These are phyloP conservation scores for Leccinum sublutescens DNA, from an alignment of 768 basidiomycete species.

Conservation along the genomic window DNA sequence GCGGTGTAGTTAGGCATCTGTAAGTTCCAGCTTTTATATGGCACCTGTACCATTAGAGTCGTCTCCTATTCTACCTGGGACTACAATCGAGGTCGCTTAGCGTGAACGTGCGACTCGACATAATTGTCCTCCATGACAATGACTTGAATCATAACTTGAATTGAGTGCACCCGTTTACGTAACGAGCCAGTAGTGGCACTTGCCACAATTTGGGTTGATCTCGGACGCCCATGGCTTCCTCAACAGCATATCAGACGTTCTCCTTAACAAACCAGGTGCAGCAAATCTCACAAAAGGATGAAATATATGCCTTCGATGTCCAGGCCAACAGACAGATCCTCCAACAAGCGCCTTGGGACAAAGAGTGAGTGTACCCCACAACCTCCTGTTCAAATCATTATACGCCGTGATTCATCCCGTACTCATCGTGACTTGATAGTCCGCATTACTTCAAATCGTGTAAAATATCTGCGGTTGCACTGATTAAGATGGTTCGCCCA, in stretches of 20 bases:
- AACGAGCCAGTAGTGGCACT: not conserved
- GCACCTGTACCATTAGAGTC: not conserved
- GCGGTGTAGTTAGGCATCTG: slow-evolving; percentile 1
- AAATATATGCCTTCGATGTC: slow-evolving; percentile 74
- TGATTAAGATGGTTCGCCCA: slow-evolving; percentile 84
- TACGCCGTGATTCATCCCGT: not conserved
- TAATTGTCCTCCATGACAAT: too few relatives aligned
- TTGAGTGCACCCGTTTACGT: not conserved
- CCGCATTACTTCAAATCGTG: slow-evolving; percentile 84
- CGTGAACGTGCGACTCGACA: too few relatives aligned
- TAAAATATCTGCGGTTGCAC: slow-evolving; percentile 91
- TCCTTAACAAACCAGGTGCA: slow-evolving; percentile 67
- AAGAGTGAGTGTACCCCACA: slow-evolving; percentile 59
- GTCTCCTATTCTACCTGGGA: not conserved
- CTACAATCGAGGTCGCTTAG: too few relatives aligned
- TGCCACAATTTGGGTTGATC: not conserved
- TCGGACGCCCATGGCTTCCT: slow-evolving; percentile 36
- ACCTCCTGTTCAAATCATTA: slow-evolving; percentile 2
- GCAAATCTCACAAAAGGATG: slow-evolving; percentile 71
- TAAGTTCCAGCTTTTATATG: not conserved
- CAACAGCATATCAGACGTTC: slow-evolving; percentile 71
- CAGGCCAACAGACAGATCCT: slow-evolving; percentile 67
- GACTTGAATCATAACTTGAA: too few relatives aligned
- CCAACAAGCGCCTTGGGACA: slow-evolving; percentile 75
- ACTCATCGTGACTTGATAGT: slow-evolving; percentile 36